Conservation (phyloP, 805 yeast genomes). For the Metschnikowia amazonensis region DNA sequence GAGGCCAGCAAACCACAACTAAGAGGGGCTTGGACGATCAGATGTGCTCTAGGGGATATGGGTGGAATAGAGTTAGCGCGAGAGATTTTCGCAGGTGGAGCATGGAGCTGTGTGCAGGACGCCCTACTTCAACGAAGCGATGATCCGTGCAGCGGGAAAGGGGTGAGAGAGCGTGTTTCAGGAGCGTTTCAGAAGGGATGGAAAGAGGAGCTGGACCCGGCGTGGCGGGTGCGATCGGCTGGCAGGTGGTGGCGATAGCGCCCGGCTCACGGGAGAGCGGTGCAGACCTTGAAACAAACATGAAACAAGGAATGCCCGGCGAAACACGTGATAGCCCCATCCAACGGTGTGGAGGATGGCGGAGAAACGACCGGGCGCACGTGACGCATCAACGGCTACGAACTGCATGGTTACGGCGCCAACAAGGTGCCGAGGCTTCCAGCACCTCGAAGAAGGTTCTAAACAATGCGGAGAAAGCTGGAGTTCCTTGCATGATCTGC, state of each 20-base stretch:
- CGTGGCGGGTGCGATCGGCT: background rate
- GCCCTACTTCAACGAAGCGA: background rate
- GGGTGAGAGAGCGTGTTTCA: background rate
- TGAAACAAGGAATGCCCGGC: background rate
- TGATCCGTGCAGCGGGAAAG: background rate
- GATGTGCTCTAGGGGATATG: background rate
- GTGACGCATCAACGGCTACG: background rate
- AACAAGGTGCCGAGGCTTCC: background rate
- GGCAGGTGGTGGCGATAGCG: background rate
- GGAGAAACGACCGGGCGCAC: background rate
- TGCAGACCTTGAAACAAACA: background rate
- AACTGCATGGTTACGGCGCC: background rate
- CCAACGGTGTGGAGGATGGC: background rate
- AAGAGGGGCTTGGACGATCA: background rate
- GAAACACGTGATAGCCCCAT: background rate
- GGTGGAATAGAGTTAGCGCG: background rate
- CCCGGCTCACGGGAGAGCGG: background rate
- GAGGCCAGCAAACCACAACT: background rate
- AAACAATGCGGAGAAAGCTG: background rate
- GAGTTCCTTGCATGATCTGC: background rate
- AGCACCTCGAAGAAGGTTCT: background rate
- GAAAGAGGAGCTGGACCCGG: too few species aligned
- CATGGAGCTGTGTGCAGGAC: background rate
- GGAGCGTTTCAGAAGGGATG: background rate
- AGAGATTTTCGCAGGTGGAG: constrained; percentile 1